These are phyloP conservation scores for Oryza brachyantha DNA, from an alignment of 176 grass and related monocot genomes.

Conservation along the genomic window DNA sequence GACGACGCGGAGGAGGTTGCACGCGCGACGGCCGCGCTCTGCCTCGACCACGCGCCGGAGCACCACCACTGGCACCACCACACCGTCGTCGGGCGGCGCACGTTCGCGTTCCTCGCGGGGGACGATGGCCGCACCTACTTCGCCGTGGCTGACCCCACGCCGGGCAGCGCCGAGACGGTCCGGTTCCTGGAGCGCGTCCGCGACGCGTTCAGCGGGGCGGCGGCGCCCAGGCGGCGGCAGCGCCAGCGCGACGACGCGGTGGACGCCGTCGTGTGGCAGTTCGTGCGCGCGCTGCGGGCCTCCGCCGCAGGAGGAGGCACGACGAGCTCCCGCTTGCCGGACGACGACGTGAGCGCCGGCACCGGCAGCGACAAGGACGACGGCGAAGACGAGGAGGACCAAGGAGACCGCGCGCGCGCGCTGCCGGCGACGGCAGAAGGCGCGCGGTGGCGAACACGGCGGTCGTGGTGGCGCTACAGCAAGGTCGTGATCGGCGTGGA, in stretches of 20 bases:
- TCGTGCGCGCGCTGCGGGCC: conserved; percentile 30
- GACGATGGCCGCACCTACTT: conserved; percentile 71
- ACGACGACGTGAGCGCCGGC: neutral
- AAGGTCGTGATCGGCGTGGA: conserved; percentile 48
- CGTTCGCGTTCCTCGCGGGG: conserved; percentile 53
- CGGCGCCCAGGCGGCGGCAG: conserved; percentile 29
- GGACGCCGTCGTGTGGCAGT: conserved; percentile 40
- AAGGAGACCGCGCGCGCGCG: too few species aligned
- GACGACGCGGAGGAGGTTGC: conserved; percentile 38
- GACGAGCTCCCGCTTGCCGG: neutral
- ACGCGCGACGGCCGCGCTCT: conserved; percentile 37
- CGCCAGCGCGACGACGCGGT: conserved; percentile 33
- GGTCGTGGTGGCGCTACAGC: conserved; percentile 44
- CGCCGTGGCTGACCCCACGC: conserved; percentile 52
- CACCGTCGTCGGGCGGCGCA: conserved; percentile 47
- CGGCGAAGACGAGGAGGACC: neutral
- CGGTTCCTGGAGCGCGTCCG: conserved; percentile 56
- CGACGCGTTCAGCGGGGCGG: conserved; percentile 22
- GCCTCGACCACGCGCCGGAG: conserved; percentile 54
- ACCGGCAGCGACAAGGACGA: conserved; percentile 18
- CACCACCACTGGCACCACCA: conserved; percentile 84
- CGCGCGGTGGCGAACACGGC: neutral
- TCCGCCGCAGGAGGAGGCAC: neutral
- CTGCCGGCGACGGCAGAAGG: neutral
- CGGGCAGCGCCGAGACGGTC: conserved; percentile 42